Evolutionary conservation across 1,284 basidiomycete species (phyloP).

Genomic region (Malassezia brasiliensis): DNA sequence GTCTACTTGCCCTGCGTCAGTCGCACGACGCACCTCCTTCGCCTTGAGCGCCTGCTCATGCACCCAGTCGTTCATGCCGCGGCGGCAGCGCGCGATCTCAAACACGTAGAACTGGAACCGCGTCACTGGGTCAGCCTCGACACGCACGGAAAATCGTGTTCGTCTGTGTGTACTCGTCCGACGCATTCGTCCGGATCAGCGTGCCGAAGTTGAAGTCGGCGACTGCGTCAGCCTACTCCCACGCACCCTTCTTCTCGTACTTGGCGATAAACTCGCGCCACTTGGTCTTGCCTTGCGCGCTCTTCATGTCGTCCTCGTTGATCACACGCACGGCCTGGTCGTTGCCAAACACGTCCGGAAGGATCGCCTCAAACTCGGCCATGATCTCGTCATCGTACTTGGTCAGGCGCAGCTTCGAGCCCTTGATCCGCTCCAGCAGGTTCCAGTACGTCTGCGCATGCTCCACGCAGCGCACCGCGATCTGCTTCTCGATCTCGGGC

Average conservation of each 20-base stretch:
- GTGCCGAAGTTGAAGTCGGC: conserved; percentile 97
- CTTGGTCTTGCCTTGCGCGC: conserved; percentile 70
- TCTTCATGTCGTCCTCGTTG: conserved; percentile 94
- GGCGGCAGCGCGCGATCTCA: conserved; percentile 85
- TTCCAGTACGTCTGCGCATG: conserved; percentile 83
- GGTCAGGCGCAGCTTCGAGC: conserved; percentile 67
- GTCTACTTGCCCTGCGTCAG: background rate
- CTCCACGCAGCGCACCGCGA: conserved; percentile 80
- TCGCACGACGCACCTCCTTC: conserved; percentile 3
- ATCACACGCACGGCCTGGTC: conserved; percentile 56
- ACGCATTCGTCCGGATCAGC: conserved; percentile 71
- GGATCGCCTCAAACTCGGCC: conserved; percentile 63
- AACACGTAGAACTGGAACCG: conserved; percentile 75
- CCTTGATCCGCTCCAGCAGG: conserved; percentile 70
- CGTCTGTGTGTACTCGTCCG: conserved; percentile 74
- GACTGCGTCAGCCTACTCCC: conserved; percentile 46
- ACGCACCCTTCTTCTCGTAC: conserved; percentile 55
- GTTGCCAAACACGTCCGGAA: conserved; percentile 59
- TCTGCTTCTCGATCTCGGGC: conserved; percentile 91
- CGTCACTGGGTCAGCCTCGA: conserved; percentile 32
- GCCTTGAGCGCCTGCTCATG: conserved; percentile 40
- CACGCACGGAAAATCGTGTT: conserved; percentile 85
- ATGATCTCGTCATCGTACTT: conserved; percentile 59
- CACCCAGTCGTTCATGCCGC: conserved; percentile 82
- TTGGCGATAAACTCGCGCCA: conserved; percentile 84